Evolutionary conservation across 164 flowering plant species (phyloP).

Genomic region (Piper betle): DNA sequence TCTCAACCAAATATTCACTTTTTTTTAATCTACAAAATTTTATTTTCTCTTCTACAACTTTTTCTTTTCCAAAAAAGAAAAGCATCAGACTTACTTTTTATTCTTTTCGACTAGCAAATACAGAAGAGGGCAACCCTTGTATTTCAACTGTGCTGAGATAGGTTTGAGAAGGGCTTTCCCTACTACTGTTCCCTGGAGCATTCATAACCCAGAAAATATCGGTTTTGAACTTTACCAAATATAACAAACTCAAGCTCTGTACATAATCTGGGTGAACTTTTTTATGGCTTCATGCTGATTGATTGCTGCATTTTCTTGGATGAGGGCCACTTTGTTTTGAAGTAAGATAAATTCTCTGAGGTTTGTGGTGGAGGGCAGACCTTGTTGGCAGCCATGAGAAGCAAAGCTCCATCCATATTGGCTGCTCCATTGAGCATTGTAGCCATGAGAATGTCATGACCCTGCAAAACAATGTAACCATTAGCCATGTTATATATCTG

Average conservation of each 20-base stretch:
- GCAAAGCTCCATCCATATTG: conserved; percentile 96
- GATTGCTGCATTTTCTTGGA: conserved; percentile 86
- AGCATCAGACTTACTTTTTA: too few species aligned
- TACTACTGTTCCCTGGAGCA: conserved; percentile 75
- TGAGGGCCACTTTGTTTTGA: conserved; percentile 89
- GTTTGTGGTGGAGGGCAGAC: conserved; percentile 98
- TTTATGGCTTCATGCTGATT: conserved; percentile 90
- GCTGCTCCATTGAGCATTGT: conserved; percentile 99
- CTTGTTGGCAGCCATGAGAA: conserved; percentile 88
- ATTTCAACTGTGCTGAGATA: conserved; percentile 87
- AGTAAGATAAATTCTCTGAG: conserved; percentile 83
- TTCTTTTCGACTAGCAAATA: too few species aligned
- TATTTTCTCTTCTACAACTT: too few species aligned
- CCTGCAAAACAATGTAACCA: conserved; percentile 23
- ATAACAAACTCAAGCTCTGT: background rate
- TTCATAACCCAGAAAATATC: background rate
- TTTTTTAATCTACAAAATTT: too few species aligned
- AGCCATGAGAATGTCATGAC: conserved; percentile 99
- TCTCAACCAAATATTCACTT: too few species aligned
- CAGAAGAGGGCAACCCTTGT: too few species aligned
- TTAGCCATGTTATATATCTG: too few species aligned
- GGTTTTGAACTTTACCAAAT: background rate
- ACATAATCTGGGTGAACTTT: conserved; percentile 55
- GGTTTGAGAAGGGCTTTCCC: conserved; percentile 86
- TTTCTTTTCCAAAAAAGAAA: too few species aligned